Conservation (phyloP, 176 grass and related monocot genomes). For the Carex littledalei region DNA sequence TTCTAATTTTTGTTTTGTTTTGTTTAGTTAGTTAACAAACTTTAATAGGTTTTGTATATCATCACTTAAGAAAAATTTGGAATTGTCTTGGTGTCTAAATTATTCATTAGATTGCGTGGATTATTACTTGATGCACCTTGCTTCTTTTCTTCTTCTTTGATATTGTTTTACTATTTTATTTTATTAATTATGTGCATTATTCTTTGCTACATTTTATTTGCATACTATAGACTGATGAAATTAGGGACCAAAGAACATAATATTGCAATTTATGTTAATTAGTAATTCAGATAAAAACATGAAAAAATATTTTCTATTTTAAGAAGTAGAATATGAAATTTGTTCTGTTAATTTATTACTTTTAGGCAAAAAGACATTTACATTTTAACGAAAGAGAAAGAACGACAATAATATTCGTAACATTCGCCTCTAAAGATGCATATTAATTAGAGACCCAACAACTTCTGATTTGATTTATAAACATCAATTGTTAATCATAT, state of each 20-base stretch:
- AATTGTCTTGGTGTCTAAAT: neutral
- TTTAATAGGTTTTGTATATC: neutral
- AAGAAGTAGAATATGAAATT: neutral
- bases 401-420: neutral
- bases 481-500: neutral
- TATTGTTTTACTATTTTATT: neutral
- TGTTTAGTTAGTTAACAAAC: neutral
- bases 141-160: neutral
- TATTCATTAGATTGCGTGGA: too few species aligned
- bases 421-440: neutral
- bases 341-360: neutral
- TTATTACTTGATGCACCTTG: neutral
- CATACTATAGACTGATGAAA: neutral
- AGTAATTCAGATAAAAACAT: neutral
- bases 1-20: neutral
- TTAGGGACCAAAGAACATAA: neutral
- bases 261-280: neutral
- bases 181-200: neutral
- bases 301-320: neutral
- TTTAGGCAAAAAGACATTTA: neutral
- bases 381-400: neutral
- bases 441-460: neutral
- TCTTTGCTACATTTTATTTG: neutral
- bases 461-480: neutral
- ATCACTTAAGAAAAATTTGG: conserved; percentile 17